These are phyloP conservation scores for Dryas integrifolia DNA, from an alignment of 331 rosid species.

Conservation along the genomic window DNA sequence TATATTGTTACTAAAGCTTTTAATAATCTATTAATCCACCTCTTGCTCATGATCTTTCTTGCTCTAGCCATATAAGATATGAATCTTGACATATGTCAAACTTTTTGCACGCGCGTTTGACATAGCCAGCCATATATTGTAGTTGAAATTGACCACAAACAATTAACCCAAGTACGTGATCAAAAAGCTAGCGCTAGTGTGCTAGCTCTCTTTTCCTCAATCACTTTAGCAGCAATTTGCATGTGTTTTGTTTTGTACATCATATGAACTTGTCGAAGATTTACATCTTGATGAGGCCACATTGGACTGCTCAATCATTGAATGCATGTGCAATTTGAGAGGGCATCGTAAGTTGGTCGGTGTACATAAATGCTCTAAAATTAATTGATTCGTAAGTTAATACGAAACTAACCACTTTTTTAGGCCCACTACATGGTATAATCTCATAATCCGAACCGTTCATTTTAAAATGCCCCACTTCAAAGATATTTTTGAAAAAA, in stretches of 20 bases:
- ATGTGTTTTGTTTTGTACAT: background rate
- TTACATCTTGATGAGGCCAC: background rate
- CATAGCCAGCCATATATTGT: background rate
- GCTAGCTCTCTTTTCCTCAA: background rate
- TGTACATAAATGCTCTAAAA: too few species aligned
- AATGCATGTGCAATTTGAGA: too few species aligned
- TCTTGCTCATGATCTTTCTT: background rate
- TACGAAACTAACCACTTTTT: too few species aligned
- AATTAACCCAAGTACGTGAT: background rate
- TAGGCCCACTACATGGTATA: too few species aligned
- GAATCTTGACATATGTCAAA: conserved; percentile 3
- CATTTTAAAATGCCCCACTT: too few species aligned
- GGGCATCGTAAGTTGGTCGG: background rate
- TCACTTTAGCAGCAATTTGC: background rate
- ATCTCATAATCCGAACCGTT: too few species aligned
- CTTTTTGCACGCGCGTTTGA: conserved; percentile 6
- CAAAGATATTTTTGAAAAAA: too few species aligned
- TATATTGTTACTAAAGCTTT: background rate
- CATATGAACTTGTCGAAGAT: background rate
- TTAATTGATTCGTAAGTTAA: too few species aligned
- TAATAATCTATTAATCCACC: background rate
- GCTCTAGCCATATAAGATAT: background rate
- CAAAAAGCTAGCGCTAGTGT: background rate
- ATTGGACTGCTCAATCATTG: too few species aligned
- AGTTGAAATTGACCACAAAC: background rate